These are phyloP conservation scores for Geotrichum klebahnii DNA, from an alignment of 1,139 yeast species.

Conservation along the genomic window DNA sequence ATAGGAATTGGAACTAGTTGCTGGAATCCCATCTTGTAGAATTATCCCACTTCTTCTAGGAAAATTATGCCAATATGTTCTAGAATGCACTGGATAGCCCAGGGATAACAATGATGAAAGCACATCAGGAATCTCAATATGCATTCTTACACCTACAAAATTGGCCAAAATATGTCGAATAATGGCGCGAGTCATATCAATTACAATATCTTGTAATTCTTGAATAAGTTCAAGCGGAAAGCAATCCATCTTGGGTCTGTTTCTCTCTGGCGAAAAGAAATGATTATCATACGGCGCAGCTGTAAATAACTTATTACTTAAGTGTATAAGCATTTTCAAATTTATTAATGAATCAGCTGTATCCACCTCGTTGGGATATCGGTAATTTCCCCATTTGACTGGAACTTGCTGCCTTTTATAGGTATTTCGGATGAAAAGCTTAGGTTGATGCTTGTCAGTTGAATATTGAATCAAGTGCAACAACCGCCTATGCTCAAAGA, in stretches of 20 bases:
- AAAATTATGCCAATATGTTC: conserved; percentile 13
- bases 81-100: conserved; percentile 4
- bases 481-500: neutral
- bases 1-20: conserved; percentile 5
- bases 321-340: conserved; percentile 9
- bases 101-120: neutral
- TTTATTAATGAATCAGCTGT: conserved; percentile 12
- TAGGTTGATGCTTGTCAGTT: no score
- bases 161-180: conserved; percentile 5
- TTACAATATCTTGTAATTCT: conserved; percentile 12
- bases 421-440: no score
- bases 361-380: conserved; percentile 7
- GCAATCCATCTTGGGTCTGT: neutral
- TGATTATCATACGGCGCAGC: conserved; percentile 21
- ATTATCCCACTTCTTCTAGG: conserved; percentile 12
- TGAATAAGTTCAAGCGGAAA: conserved; percentile 5
- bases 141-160: neutral
- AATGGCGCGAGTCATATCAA: conserved; percentile 9
- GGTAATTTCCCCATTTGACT: neutral
- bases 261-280: conserved; percentile 6
- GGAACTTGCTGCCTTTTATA: no score
- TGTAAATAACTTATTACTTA: conserved; percentile 18
- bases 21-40: conserved; percentile 8
- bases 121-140: neutral
- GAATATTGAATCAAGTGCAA: neutral